Conservation (phyloP, 2,329 filamentous ascomycete species). For the Calcarisporium arbuscula region DNA sequence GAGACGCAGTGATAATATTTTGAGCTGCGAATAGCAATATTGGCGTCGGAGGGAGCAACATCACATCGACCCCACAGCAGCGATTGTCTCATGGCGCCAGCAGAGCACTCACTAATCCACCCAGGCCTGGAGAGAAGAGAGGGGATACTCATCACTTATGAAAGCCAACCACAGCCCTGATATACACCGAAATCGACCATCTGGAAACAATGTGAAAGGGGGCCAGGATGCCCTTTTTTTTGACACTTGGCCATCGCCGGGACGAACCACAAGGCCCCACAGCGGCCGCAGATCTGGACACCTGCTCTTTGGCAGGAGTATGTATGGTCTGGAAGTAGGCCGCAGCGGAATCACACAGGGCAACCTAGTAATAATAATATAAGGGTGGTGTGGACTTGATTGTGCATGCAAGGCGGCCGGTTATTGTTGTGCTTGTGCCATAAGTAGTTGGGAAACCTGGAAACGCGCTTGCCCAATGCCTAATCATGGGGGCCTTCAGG, state of each 20-base stretch:
- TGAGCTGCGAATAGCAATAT: too few relatives aligned
- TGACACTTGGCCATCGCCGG: slow-evolving; percentile 31
- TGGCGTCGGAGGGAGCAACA: too few relatives aligned
- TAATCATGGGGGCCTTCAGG: slow-evolving; percentile 10
- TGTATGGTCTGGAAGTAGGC: slow-evolving; percentile 6
- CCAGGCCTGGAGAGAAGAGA: too few relatives aligned
- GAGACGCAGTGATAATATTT: too few relatives aligned
- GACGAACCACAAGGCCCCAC: slow-evolving; percentile 34
- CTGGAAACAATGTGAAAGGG: slow-evolving; percentile 18
- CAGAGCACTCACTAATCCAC: too few relatives aligned
- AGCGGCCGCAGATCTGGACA: slow-evolving; percentile 33
- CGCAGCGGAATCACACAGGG: slow-evolving; percentile 21
- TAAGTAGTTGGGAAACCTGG: slow-evolving; percentile 4
- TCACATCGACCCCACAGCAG: too few relatives aligned
- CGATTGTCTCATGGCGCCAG: too few relatives aligned
- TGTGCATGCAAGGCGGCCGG: slow-evolving; percentile 10
- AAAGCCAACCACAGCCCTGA: slow-evolving; percentile 26
- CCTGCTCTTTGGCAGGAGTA: slow-evolving; percentile 16
- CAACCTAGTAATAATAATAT: slow-evolving; percentile 21
- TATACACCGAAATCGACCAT: slow-evolving; percentile 29
- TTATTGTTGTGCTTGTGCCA: slow-evolving; percentile 5
- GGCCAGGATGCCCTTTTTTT: slow-evolving; percentile 22
- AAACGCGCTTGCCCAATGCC: slow-evolving; percentile 8
- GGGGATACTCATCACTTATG: too few relatives aligned
- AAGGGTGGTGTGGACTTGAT: slow-evolving; percentile 12